Evolutionary conservation across 306 rosid genomes (phyloP).

Genomic region (Lathyrus sativus): DNA sequence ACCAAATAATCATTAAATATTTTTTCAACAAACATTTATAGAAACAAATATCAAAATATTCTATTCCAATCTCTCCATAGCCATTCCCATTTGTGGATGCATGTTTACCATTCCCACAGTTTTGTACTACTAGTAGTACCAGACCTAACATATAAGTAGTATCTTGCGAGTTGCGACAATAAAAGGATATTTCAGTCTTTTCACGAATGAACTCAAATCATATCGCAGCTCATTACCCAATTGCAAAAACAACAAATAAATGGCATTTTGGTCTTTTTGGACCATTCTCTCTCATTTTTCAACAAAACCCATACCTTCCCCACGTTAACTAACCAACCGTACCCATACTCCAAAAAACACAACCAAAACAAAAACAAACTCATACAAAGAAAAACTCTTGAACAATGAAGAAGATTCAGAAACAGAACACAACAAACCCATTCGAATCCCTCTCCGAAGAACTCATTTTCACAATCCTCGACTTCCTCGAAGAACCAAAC

Average conservation of each 20-base stretch:
- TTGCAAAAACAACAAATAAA: not conserved
- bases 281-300: conserved; percentile 3
- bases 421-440: conserved; percentile 29
- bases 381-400: not conserved
- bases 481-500: conserved; percentile 46
- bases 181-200: conserved; percentile 42
- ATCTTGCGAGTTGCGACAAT: not conserved
- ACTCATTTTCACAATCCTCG: conserved; percentile 66
- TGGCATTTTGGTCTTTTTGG: conserved; percentile 43
- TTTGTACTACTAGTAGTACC: not conserved
- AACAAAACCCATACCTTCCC: conserved; percentile 28
- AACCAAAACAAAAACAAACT: not conserved
- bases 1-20: no score
- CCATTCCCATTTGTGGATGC: no score
- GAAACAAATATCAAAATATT: no score
- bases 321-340: conserved; percentile 38
- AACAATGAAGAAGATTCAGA: conserved; percentile 48
- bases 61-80: no score
- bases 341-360: conserved; percentile 15
- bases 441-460: conserved; percentile 77
- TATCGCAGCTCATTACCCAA: not conserved
- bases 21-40: no score
- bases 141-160: not conserved
- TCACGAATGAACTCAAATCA: not conserved
- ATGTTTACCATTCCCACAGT: not conserved